These are phyloP conservation scores for Gossypium longicalyx DNA, from an alignment of 345 rosid genomes.

Conservation along the genomic window DNA sequence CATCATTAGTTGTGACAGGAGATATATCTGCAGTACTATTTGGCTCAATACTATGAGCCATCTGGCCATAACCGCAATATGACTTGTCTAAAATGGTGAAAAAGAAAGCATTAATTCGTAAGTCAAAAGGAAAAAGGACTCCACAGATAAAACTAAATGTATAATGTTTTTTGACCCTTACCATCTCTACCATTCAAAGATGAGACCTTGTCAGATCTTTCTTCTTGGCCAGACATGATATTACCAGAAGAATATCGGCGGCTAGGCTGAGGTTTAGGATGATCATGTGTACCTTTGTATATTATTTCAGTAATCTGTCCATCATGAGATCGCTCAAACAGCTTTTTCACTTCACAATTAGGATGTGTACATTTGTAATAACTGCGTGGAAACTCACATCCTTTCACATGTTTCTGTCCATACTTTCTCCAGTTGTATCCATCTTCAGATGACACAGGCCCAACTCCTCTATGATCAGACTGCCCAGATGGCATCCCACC, in stretches of 20 bases:
- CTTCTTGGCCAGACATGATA: slow-evolving; percentile 68
- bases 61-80: slow-evolving; percentile 44
- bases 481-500: slow-evolving; percentile 39
- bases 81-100: slow-evolving; percentile 47
- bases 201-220: slow-evolving; percentile 51
- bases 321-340: slow-evolving; percentile 87
- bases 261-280: slow-evolving; percentile 91
- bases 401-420: slow-evolving; percentile 98
- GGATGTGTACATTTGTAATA: slow-evolving; percentile 98
- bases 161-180: slow-evolving; percentile 23
- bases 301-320: slow-evolving; percentile 87
- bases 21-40: slow-evolving; percentile 50
- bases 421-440: slow-evolving; percentile 99
- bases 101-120: slow-evolving; percentile 3
- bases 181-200: slow-evolving; percentile 56
- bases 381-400: slow-evolving; percentile 96
- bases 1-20: slow-evolving; percentile 50
- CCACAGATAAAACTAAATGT: slow-evolving; percentile 1
- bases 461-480: slow-evolving; percentile 58
- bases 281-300: slow-evolving; percentile 95
- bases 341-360: slow-evolving; percentile 94
- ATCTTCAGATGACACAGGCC: slow-evolving; percentile 59
- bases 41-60: slow-evolving; percentile 40
- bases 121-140: background rate
- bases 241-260: slow-evolving; percentile 63